These are phyloP conservation scores for Coemansia sp. DNA, from an alignment of 192 early-diverging fungal genomes.

Conservation along the genomic window DNA sequence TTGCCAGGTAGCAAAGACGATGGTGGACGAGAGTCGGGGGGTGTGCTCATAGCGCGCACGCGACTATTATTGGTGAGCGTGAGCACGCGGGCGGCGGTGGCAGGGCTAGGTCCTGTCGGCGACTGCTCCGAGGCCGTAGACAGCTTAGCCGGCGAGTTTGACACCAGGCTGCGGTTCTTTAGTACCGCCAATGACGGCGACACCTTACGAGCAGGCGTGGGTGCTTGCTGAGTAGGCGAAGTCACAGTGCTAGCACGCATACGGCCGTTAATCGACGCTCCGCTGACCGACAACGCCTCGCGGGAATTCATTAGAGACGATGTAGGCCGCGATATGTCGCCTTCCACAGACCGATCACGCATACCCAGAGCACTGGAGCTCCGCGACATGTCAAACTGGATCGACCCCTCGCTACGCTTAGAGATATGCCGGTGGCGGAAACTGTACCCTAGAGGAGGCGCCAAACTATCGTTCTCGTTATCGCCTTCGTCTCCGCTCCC, in stretches of 20 bases:
- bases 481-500: slow-evolving; percentile 34
- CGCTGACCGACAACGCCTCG: slow-evolving; percentile 31
- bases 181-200: slow-evolving; percentile 46
- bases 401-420: slow-evolving; percentile 45
- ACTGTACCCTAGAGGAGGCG: slow-evolving; percentile 1
- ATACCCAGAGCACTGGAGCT: slow-evolving; percentile 30
- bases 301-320: slow-evolving; percentile 27
- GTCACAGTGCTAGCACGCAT: slow-evolving; percentile 34
- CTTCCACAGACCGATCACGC: slow-evolving; percentile 16
- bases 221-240: background rate
- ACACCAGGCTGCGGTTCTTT: slow-evolving; percentile 49
- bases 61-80: slow-evolving; percentile 24
- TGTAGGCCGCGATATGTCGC: slow-evolving; percentile 13
- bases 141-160: slow-evolving; percentile 39
- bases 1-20: slow-evolving; percentile 3
- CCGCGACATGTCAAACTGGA: slow-evolving; percentile 23
- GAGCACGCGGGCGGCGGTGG: slow-evolving; percentile 2
- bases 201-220: slow-evolving; percentile 38
- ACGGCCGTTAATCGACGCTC: slow-evolving; percentile 45
- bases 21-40: slow-evolving; percentile 37
- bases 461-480: slow-evolving; percentile 9
- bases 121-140: background rate
- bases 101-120: slow-evolving; percentile 9
- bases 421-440: slow-evolving; percentile 28
- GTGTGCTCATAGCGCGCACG: slow-evolving; percentile 48